Evolutionary conservation across 78 protist species (phyloP).

Genomic region (Dictyostelium discoideum): DNA sequence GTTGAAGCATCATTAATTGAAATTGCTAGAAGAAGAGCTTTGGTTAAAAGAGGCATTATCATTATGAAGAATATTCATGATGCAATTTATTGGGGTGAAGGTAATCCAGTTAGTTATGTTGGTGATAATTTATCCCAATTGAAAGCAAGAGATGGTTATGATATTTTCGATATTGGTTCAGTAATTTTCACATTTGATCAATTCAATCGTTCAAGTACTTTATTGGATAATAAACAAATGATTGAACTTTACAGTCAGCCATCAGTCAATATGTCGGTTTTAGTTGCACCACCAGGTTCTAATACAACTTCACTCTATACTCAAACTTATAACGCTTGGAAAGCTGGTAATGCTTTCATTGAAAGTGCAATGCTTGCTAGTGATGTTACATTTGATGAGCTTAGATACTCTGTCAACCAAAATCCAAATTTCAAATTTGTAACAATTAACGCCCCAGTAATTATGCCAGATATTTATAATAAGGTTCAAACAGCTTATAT

Average conservation of each 20-base stretch:
- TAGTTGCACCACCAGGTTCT: neutral
- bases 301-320: neutral
- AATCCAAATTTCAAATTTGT: neutral
- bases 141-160: neutral
- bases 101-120: neutral
- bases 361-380: neutral
- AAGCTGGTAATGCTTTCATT: slow-evolving; percentile 37
- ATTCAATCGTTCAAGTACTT: slow-evolving; percentile 39
- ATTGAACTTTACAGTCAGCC: slow-evolving; percentile 24
- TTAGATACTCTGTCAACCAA: neutral
- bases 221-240: neutral
- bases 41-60: neutral
- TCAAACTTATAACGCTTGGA: slow-evolving; percentile 41
- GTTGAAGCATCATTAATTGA: neutral
- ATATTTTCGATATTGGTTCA: slow-evolving; percentile 16
- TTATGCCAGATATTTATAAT: neutral
- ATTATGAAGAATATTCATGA: slow-evolving; percentile 45
- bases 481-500: slow-evolving; percentile 8
- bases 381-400: neutral
- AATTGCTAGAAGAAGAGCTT: neutral
- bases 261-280: neutral
- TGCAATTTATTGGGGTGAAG: slow-evolving; percentile 66
- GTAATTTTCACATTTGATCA: neutral
- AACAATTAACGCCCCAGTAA: neutral
- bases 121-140: neutral